Evolutionary conservation across 768 basidiomycete genomes (phyloP).

Genomic region (Amanita pseudoporphyria): DNA sequence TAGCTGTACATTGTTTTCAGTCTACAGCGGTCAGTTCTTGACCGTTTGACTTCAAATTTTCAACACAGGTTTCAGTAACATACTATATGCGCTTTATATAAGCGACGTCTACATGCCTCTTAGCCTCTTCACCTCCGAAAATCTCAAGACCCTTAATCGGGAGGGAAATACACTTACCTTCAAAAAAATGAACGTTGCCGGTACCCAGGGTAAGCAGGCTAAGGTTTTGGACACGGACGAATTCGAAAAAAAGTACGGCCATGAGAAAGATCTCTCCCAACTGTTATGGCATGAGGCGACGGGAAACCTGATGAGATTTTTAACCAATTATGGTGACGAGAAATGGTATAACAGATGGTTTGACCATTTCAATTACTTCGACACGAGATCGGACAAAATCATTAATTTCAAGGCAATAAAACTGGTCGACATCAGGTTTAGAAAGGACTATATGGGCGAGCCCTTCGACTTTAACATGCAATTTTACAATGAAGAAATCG

Average conservation of each 20-base stretch:
- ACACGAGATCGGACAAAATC: not conserved
- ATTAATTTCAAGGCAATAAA: not conserved
- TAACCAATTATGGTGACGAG: not conserved
- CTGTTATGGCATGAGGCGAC: conserved; percentile 5
- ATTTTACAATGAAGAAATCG: not conserved
- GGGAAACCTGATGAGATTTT: conserved; percentile 1
- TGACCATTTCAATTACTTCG: not conserved
- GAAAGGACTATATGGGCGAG: not conserved
- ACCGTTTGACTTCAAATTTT: too few relatives aligned
- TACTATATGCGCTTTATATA: not conserved
- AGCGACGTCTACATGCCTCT: conserved; percentile 8
- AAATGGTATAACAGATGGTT: conserved; percentile 1
- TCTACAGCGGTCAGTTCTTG: too few relatives aligned
- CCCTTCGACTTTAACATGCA: not conserved
- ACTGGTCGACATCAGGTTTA: not conserved
- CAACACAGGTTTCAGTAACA: not conserved
- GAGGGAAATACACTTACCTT: not conserved
- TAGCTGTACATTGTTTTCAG: too few relatives aligned
- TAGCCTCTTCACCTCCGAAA: conserved; percentile 7
- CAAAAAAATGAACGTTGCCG: conserved; percentile 6
- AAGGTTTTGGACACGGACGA: conserved; percentile 7
- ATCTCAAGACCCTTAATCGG: conserved; percentile 5
- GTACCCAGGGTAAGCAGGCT: not conserved
- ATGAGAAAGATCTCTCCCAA: conserved; percentile 1
- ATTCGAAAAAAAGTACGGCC: conserved; percentile 6